Percentiles rank a stretch among this genome's conserved stretches.
Conservation (phyloP, 108 stramenopile species). For the Mayamaea pseudoterrestris region DNA sequence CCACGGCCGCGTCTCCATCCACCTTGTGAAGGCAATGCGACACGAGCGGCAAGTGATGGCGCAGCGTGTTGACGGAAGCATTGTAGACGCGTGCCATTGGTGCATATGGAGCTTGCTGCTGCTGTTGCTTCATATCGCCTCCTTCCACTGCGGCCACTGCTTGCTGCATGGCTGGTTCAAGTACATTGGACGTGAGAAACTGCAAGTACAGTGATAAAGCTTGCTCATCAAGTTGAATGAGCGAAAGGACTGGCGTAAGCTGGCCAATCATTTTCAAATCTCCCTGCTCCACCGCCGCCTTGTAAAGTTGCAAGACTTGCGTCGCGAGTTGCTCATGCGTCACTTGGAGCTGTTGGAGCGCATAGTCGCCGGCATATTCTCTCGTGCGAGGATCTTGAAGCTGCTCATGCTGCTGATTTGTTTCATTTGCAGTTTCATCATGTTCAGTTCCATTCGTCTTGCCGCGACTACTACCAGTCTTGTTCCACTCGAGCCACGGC, state of each 20-base stretch:
- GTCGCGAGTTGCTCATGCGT: slow-evolving; percentile 24
- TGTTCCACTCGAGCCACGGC: slow-evolving; percentile 25
- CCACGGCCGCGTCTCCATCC: slow-evolving; percentile 74
- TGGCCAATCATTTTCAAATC: slow-evolving; percentile 44
- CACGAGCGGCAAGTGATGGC: slow-evolving; percentile 87
- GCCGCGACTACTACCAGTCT: not conserved
- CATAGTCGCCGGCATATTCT: slow-evolving; percentile 51
- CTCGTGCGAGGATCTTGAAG: slow-evolving; percentile 10
- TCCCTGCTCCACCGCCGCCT: slow-evolving; percentile 35
- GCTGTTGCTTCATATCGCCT: slow-evolving; percentile 5
- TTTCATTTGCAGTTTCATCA: not conserved
- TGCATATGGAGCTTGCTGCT: slow-evolving; percentile 23
- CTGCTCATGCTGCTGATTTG: too few species aligned
- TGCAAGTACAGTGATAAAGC: slow-evolving; percentile 59
- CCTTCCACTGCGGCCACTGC: slow-evolving; percentile 15
- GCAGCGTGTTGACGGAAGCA: slow-evolving; percentile 51
- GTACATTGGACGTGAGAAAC: slow-evolving; percentile 22
- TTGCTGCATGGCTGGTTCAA: not conserved
- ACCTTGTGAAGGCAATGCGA: slow-evolving; percentile 60
- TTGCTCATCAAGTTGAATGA: slow-evolving; percentile 59
- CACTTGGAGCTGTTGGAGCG: slow-evolving; percentile 33
- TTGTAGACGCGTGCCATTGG: slow-evolving; percentile 73
- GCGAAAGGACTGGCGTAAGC: slow-evolving; percentile 54
- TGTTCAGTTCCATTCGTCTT: not conserved
- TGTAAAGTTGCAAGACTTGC: slow-evolving; percentile 45